phyloP scores from a whole-genome alignment of 2,329 filamentous ascomycete genomes.

The Hymenotorrendiella dingleyae region DNA sequence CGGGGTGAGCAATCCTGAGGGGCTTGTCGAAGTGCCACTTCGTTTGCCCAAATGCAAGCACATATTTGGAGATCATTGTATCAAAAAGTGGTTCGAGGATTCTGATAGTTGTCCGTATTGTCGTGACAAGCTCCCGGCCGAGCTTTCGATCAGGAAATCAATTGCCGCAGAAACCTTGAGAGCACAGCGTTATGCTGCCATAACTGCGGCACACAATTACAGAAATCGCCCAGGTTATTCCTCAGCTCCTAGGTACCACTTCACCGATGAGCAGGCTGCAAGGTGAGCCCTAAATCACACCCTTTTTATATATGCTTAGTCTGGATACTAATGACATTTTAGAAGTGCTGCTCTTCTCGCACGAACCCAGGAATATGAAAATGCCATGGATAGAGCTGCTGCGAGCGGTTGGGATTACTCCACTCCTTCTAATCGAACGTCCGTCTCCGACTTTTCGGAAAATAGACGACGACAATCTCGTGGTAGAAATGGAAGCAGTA shows the following conservation, averaged over 20 bases:
- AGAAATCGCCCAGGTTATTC: neutral
- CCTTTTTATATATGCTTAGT: too few relatives aligned
- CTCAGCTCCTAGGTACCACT: neutral
- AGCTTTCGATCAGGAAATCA: constrained; percentile 27
- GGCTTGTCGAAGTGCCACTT: constrained; percentile 49
- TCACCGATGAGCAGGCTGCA: constrained; percentile 2
- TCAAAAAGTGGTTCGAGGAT: constrained; percentile 60
- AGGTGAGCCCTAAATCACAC: neutral
- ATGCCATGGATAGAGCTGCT: constrained; percentile 2
- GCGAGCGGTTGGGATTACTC: constrained; percentile 12
- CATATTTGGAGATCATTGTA: constrained; percentile 57
- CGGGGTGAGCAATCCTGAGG: constrained; percentile 51
- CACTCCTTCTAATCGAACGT: constrained; percentile 9
- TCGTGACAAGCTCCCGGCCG: constrained; percentile 52
- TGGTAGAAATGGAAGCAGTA: constrained; percentile 17
- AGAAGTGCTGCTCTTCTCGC: too few relatives aligned
- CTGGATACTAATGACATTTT: too few relatives aligned
- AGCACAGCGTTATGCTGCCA: constrained; percentile 10
- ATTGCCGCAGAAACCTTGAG: constrained; percentile 8
- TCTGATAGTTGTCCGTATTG: constrained; percentile 60
- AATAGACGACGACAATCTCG: constrained; percentile 20
- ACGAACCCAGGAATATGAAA: neutral
- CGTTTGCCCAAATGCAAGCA: constrained; percentile 58
- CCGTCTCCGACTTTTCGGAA: constrained; percentile 18
- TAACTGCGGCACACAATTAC: too few relatives aligned